These are phyloP conservation scores for Pelargonium myrrhifolium DNA, from an alignment of 441 rosid genomes.

Conservation along the genomic window DNA sequence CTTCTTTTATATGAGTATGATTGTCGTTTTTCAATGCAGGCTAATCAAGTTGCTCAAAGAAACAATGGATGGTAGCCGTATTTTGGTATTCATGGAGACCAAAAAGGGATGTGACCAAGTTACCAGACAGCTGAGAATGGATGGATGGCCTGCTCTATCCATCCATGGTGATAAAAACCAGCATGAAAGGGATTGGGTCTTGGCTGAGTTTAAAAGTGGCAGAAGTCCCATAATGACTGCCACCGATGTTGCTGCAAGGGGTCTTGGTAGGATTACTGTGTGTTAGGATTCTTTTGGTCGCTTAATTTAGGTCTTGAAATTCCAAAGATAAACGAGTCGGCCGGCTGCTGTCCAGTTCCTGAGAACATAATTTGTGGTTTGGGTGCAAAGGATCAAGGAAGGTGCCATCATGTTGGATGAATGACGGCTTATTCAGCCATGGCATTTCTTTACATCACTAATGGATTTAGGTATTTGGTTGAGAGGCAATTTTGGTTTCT, in stretches of 20 bases:
- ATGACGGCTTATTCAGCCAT: slow-evolving; percentile 13
- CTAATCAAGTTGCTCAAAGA: slow-evolving; percentile 65
- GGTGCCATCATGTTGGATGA: slow-evolving; percentile 20
- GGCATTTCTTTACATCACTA: slow-evolving; percentile 4
- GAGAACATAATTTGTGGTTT: slow-evolving; percentile 43
- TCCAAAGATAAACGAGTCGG: slow-evolving; percentile 60
- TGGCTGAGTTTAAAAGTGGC: slow-evolving; percentile 93
- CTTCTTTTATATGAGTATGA: neutral
- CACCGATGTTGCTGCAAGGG: slow-evolving; percentile 98
- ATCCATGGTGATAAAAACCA: slow-evolving; percentile 98
- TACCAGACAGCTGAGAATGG: slow-evolving; percentile 91
- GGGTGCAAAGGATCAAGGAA: slow-evolving; percentile 31
- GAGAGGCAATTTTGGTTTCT: slow-evolving; percentile 30
- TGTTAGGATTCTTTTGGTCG: slow-evolving; percentile 48
- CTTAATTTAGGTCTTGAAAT: slow-evolving; percentile 33
- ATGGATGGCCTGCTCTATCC: slow-evolving; percentile 97
- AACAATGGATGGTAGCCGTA: slow-evolving; percentile 77
- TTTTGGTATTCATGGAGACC: slow-evolving; percentile 83
- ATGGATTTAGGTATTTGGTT: slow-evolving; percentile 26
- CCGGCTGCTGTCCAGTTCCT: slow-evolving; percentile 85
- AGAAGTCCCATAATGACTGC: slow-evolving; percentile 95
- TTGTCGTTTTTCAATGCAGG: slow-evolving; percentile 37
- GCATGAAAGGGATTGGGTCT: slow-evolving; percentile 91
- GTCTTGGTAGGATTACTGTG: slow-evolving; percentile 93
- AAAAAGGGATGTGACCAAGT: slow-evolving; percentile 94